Percentiles rank a stretch among this genome's conserved stretches.
phyloP scores from a whole-genome alignment of 768 basidiomycete species.

The Hericium erinaceus region DNA sequence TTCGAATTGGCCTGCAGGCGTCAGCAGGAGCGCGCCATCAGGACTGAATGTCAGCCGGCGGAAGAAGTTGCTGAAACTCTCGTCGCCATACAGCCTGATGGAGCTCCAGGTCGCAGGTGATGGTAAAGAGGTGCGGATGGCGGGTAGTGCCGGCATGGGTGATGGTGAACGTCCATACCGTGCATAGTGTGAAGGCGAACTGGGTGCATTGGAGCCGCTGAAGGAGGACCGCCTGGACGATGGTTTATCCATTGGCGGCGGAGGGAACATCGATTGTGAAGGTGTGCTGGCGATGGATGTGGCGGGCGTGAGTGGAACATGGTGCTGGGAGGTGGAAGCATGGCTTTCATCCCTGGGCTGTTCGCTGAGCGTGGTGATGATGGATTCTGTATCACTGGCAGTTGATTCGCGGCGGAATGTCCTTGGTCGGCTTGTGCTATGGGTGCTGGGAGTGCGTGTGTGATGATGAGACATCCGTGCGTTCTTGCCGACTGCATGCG shows the following conservation, averaged over 20 bases:
- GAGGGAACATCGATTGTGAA: conserved; percentile 48
- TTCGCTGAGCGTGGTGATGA: conserved; percentile 43
- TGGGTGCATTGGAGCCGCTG: conserved; percentile 74
- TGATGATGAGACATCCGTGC: conserved; percentile 65
- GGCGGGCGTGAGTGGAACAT: conserved; percentile 47
- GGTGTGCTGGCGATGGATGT: conserved; percentile 63
- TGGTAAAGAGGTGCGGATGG: conserved; percentile 63
- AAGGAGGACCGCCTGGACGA: conserved; percentile 59
- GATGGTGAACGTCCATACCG: conserved; percentile 79
- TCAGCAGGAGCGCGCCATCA: conserved; percentile 87
- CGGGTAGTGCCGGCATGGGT: conserved; percentile 88
- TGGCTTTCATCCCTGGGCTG: conserved; percentile 37
- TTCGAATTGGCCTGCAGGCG: conserved; percentile 96
- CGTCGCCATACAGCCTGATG: conserved; percentile 88
- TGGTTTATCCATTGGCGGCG: conserved; percentile 54
- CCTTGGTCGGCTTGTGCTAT: conserved; percentile 37
- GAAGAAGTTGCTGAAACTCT: conserved; percentile 94
- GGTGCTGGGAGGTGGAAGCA: conserved; percentile 21
- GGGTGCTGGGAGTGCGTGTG: conserved; percentile 57
- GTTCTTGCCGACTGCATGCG: conserved; percentile 87
- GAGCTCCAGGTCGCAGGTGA: conserved; percentile 47
- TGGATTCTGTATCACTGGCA: conserved; percentile 67
- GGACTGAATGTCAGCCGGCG: conserved; percentile 88
- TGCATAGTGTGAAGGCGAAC: conserved; percentile 49
- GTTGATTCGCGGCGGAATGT: conserved; percentile 64